phyloP scores from a whole-genome alignment of 2,329 filamentous ascomycete species.

The Colletotrichum agaves region DNA sequence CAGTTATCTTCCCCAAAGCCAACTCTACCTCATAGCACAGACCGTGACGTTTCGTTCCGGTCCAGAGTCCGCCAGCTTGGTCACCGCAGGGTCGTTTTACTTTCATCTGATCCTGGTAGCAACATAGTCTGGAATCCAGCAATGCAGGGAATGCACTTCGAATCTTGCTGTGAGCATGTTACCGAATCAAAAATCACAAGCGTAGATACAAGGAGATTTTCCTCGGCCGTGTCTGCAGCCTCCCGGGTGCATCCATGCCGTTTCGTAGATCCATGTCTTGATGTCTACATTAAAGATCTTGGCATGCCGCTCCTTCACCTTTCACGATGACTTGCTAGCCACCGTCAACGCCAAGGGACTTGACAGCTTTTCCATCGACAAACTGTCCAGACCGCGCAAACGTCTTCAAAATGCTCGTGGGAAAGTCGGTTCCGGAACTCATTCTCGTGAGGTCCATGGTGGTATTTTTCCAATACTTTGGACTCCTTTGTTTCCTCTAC shows the following conservation, averaged over 20 bases:
- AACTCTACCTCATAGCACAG: slow-evolving; percentile 13
- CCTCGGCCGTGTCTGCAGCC: slow-evolving; percentile 8
- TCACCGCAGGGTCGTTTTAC: slow-evolving; percentile 12
- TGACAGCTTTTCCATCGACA: background rate
- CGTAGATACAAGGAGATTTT: background rate
- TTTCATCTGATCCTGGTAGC: slow-evolving; percentile 17
- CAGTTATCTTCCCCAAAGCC: background rate
- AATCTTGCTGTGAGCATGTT: slow-evolving; percentile 1
- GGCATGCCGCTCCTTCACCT: background rate
- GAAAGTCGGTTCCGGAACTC: slow-evolving; percentile 30
- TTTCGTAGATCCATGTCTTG: slow-evolving; percentile 31
- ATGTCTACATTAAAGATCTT: slow-evolving; percentile 6
- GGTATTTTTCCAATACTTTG: slow-evolving; percentile 35
- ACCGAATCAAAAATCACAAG: slow-evolving; percentile 19
- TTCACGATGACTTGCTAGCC: background rate
- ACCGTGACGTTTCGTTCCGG: slow-evolving; percentile 26
- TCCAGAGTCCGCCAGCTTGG: background rate
- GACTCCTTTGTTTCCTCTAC: slow-evolving; percentile 38
- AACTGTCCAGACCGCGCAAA: background rate
- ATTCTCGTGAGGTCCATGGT: slow-evolving; percentile 31
- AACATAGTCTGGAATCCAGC: background rate
- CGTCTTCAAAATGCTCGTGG: slow-evolving; percentile 26
- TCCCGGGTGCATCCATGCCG: slow-evolving; percentile 22
- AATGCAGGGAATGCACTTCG: background rate
- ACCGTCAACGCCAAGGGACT: background rate